These are phyloP conservation scores for Colletotrichum lini DNA, from an alignment of 2,329 filamentous ascomycete species.

Conservation along the genomic window DNA sequence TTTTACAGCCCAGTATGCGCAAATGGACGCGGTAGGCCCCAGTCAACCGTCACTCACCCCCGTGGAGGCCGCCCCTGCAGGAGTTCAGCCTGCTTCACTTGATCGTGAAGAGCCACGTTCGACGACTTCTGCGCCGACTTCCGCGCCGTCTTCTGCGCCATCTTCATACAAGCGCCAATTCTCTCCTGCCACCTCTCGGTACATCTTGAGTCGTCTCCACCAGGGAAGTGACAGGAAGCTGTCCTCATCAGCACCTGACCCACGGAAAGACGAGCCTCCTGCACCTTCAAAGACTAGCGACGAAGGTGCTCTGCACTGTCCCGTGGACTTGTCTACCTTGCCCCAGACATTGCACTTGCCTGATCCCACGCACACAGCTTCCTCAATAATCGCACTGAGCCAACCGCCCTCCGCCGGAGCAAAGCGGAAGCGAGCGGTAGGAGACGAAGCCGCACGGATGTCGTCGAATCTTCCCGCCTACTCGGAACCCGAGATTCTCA, in stretches of 20 bases:
- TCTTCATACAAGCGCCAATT: constrained; percentile 51
- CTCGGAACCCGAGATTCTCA: constrained; percentile 2
- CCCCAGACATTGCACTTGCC: constrained; percentile 25
- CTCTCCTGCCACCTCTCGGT: constrained; percentile 45
- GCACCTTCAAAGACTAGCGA: constrained; percentile 16
- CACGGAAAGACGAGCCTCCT: background rate
- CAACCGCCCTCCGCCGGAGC: constrained; percentile 7
- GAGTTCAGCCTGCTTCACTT: background rate
- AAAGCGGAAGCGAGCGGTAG: constrained; percentile 32
- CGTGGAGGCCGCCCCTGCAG: background rate
- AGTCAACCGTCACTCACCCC: background rate
- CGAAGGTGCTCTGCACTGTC: constrained; percentile 35
- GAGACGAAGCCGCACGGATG: background rate
- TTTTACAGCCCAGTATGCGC: background rate
- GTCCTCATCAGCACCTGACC: background rate
- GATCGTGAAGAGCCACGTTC: background rate
- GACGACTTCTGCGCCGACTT: background rate
- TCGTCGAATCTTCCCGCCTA: background rate
- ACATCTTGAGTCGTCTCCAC: constrained; percentile 50
- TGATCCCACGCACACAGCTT: background rate
- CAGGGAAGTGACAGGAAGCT: constrained; percentile 27
- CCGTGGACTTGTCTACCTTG: constrained; percentile 35
- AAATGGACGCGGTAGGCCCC: background rate
- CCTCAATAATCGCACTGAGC: background rate
- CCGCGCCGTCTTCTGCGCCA: background rate